Evolutionary conservation across 306 rosid species (phyloP).

Genomic region (Rosa multiflora): DNA sequence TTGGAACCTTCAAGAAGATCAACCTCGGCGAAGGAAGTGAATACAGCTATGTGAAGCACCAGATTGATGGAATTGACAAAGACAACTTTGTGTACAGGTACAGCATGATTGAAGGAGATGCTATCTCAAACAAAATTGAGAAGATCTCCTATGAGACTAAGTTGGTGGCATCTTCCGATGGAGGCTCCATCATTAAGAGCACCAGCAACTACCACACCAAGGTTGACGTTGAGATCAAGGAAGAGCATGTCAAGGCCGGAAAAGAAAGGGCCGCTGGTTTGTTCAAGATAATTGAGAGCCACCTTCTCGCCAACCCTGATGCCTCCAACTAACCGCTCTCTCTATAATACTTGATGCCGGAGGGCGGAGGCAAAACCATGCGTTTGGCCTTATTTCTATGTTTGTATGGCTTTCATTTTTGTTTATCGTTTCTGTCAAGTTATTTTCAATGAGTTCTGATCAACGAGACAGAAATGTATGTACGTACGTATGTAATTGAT

Average conservation of each 20-base stretch:
- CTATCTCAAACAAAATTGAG: too few relatives aligned
- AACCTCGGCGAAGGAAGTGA: constrained; percentile 34
- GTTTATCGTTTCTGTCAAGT: too few relatives aligned
- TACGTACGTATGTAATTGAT: too few relatives aligned
- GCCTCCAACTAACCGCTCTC: neutral
- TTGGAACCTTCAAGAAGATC: constrained; percentile 52
- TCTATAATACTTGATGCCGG: neutral
- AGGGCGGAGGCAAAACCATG: too few relatives aligned
- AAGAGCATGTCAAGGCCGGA: constrained; percentile 11
- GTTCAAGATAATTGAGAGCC: constrained; percentile 27
- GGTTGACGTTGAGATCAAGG: constrained; percentile 23
- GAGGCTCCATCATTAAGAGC: constrained; percentile 38
- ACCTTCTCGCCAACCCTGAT: constrained; percentile 5
- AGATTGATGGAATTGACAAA: too few relatives aligned
- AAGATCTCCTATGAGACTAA: constrained; percentile 32
- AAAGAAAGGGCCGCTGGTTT: constrained; percentile 7
- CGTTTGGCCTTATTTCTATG: too few relatives aligned
- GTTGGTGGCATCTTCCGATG: constrained; percentile 30
- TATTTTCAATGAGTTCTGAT: too few relatives aligned
- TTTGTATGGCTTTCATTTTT: too few relatives aligned
- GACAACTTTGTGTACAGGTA: too few relatives aligned
- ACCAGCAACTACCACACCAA: constrained; percentile 34
- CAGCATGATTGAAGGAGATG: too few relatives aligned
- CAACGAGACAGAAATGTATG: too few relatives aligned
- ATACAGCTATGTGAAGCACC: too few relatives aligned